Evolutionary conservation across 2,329 filamentous ascomycete genomes (phyloP), one percentile per base, ranked within the genome.

Genomic region (Monilinia fructigena): DNA sequence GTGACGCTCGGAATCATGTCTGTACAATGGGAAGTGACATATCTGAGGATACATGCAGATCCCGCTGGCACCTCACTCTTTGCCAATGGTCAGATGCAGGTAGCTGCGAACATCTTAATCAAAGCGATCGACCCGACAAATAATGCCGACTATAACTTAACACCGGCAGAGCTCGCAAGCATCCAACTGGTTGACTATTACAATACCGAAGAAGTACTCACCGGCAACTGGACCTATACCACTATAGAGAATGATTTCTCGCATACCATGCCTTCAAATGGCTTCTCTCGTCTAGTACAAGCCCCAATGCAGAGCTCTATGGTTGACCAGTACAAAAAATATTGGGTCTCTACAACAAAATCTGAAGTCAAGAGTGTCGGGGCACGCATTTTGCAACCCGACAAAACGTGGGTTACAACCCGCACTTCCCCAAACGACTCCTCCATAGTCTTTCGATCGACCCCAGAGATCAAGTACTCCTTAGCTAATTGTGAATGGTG

Each of bases 111-210:
- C 11, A 35, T 64, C 42, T 48, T 52, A 11, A 64, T 64, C 20
- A 64, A 47, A 47, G 62, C 62, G 16, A 56, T 64, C 16, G 14
- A 64, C 35, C 52, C 60, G n/a, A 42, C 5, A 18, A 63, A 42
- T 35, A 31, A 53, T n/a, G 1, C 23, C 14, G 10, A 31, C 18
- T 63, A 63, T 48, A 11, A 3, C 6, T 63, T 63, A 47, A 54
- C 48, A 10, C 14, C 23, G 6, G 1, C 23, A n/a, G 48, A 63
- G 31, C 62, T 55, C 28, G 20, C 40, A 10, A 64, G 3, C 3
- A 64, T 56, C 16, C 11, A 64, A n/a, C 8, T 64, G 3, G 40
- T 55, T 18, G 62, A 64, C 45, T 64, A 56, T 64, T 35, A 64
- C 42, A 56, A 63, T 16, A 40, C 53, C 16, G 4, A 40, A 14